These are phyloP conservation scores for Euphorbia neoarborescens DNA, from an alignment of 441 rosid genomes.

Conservation along the genomic window DNA sequence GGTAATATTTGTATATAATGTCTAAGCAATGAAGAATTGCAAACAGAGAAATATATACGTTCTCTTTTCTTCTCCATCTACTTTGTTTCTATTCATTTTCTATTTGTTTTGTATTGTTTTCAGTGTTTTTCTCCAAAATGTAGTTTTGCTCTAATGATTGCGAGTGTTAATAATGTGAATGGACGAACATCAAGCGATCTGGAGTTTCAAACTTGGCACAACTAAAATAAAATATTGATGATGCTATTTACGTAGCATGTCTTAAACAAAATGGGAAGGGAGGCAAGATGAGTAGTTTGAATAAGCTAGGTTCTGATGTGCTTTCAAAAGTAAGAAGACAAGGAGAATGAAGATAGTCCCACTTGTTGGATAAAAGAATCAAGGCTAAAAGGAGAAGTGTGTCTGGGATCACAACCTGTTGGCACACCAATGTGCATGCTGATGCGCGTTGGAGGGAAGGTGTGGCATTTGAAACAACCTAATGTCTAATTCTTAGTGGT, in stretches of 20 bases:
- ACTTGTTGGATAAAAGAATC: not conserved
- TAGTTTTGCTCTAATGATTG: not conserved
- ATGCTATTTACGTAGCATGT: not conserved
- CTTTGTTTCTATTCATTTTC: too few species aligned
- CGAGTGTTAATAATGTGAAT: not conserved
- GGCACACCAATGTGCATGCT: too few species aligned
- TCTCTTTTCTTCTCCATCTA: too few species aligned
- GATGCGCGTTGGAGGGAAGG: too few species aligned
- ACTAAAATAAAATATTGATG: not conserved
- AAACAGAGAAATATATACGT: too few species aligned
- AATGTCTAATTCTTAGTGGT: too few species aligned
- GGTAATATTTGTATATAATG: too few species aligned
- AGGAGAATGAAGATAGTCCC: not conserved
- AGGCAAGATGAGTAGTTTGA: not conserved
- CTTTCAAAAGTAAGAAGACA: not conserved
- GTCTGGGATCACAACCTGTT: too few species aligned
- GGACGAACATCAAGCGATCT: not conserved
- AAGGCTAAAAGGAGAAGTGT: not conserved
- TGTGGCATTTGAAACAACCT: too few species aligned
- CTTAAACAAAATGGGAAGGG: not conserved
- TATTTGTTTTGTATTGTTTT: too few species aligned
- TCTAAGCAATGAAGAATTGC: too few species aligned
- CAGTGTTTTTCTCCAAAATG: not conserved
- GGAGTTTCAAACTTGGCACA: not conserved
- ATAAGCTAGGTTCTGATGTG: not conserved